Percentiles rank a stretch among this genome's conserved stretches.
Conservation (phyloP, 2,329 filamentous ascomycete genomes). For the Pseudopyrenochaeta lycopersici region DNA sequence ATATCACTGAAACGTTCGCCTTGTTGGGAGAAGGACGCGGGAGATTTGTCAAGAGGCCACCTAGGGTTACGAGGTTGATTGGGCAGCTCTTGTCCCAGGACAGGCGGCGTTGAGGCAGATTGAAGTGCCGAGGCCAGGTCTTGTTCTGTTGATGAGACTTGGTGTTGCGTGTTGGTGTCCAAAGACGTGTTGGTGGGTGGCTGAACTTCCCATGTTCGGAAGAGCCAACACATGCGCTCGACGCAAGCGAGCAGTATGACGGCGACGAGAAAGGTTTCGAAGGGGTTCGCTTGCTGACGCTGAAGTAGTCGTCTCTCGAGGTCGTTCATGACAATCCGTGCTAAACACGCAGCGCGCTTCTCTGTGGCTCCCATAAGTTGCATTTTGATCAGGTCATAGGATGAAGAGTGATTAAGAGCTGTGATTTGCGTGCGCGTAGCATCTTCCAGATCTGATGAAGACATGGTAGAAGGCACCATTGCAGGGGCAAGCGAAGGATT, state of each 20-base stretch:
- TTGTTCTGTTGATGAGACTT: constrained; percentile 14
- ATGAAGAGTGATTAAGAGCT: constrained; percentile 47
- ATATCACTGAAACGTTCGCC: constrained; percentile 67
- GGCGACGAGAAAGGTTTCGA: constrained; percentile 67
- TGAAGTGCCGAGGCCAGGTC: constrained; percentile 38
- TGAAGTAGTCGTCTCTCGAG: constrained; percentile 68
- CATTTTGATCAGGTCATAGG: constrained; percentile 60
- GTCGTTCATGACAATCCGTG: constrained; percentile 66
- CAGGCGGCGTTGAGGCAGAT: constrained; percentile 15
- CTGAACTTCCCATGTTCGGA: constrained; percentile 59
- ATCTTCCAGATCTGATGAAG: constrained; percentile 40
- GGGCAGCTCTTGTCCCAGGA: constrained; percentile 3
- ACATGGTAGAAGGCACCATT: constrained; percentile 42
- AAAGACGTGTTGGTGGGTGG: constrained; percentile 1
- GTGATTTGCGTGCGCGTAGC: constrained; percentile 39
- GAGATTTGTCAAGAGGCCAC: constrained; percentile 65
- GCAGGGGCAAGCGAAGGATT: constrained; percentile 52
- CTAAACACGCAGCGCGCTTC: constrained; percentile 61
- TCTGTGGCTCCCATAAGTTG: constrained; percentile 66
- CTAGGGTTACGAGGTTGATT: constrained; percentile 30
- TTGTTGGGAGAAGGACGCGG: constrained; percentile 62
- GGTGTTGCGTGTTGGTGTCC: constrained; percentile 5
- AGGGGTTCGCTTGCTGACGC: constrained; percentile 64
- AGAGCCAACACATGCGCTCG: constrained; percentile 68
- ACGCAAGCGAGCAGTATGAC: constrained; percentile 68